Evolutionary conservation across 192 early-diverging fungal genomes (phyloP).

Genomic region (Dispira simplex): DNA sequence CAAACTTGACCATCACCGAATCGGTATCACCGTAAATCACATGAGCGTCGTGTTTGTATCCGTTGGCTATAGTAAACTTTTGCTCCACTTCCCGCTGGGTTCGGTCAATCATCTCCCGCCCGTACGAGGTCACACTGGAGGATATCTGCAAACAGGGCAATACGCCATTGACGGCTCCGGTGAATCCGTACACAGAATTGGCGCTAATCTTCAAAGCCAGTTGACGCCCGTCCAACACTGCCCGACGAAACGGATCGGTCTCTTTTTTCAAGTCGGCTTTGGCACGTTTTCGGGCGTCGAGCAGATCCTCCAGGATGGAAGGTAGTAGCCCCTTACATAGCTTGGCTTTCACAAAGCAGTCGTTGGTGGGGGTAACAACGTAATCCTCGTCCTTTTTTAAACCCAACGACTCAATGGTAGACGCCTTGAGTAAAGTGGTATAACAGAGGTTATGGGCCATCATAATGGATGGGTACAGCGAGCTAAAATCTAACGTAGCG

Average conservation of each 20-base stretch:
- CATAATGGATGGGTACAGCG: constrained; percentile 98
- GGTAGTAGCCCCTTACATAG: constrained; percentile 76
- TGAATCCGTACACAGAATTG: constrained; percentile 96
- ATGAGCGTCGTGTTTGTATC: constrained; percentile 69
- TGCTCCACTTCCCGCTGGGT: constrained; percentile 74
- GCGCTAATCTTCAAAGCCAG: constrained; percentile 91
- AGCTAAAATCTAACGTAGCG: constrained; percentile 95
- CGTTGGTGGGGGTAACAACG: constrained; percentile 75
- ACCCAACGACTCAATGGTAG: constrained; percentile 39
- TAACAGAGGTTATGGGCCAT: constrained; percentile 99
- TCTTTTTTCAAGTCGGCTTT: constrained; percentile 92
- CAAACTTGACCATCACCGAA: constrained; percentile 99
- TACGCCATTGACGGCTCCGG: constrained; percentile 83
- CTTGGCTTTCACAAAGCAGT: constrained; percentile 69
- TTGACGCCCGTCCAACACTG: constrained; percentile 92
- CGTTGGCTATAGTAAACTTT: constrained; percentile 71
- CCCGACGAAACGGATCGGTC: constrained; percentile 86
- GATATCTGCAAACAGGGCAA: constrained; percentile 89
- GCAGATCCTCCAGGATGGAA: constrained; percentile 72
- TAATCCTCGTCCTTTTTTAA: constrained; percentile 72
- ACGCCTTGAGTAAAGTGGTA: constrained; percentile 56
- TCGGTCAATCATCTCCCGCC: constrained; percentile 88
- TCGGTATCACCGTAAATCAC: constrained; percentile 99
- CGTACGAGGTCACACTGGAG: constrained; percentile 84
- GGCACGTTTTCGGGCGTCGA: constrained; percentile 83